Evolutionary conservation across 306 rosid genomes (phyloP), one percentile per base, ranked within the genome.

Genomic region (Medicago ruthenica): DNA sequence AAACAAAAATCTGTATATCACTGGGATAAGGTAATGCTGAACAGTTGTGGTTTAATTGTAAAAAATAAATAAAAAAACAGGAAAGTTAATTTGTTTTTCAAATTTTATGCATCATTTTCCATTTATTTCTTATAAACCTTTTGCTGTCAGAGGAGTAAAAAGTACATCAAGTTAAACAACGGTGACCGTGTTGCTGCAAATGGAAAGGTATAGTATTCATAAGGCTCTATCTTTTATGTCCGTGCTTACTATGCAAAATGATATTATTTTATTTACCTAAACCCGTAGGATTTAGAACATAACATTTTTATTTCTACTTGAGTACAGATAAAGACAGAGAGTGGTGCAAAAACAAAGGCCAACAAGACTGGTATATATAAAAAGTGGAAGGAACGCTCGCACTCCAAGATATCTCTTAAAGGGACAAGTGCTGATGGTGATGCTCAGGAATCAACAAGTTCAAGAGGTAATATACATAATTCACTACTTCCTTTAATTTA

Each of bases 171-270:
- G 84, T 81, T 94, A 79, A 94, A 90, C 78, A 87, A 83, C 62
- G 93, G 95, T 2, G 98, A 94, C 8, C 96, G 93, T 8, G 92
- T 94, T 81, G 87, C 92, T 65, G 97, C 98, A 65, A 94, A 87
- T 78, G 98, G 98, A 83, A 94, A 94, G 96, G 97, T 94, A 87
- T 41, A 15, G 13, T 75, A 13, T 67, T 45, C 51, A 34, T 73
- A n/a, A 72, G 21, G 62, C 44, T 57, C 54, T 18, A 16, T 59
- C 2, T 42, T 67, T 17, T 67, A 15, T 34, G 60, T 31, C 18
- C 24, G 24, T 44, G 39, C 66, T 66, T 61, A 21, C 65, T 62
- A 4, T 7, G 69, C 42, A 60, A 64, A 31, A 50, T 68, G 64
- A 53, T 44, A 42, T 34, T 39, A 45, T 65, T 65, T 40, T 65